These are phyloP conservation scores for Hortaea werneckii DNA, from an alignment of 2,329 filamentous ascomycete genomes.

Conservation along the genomic window DNA sequence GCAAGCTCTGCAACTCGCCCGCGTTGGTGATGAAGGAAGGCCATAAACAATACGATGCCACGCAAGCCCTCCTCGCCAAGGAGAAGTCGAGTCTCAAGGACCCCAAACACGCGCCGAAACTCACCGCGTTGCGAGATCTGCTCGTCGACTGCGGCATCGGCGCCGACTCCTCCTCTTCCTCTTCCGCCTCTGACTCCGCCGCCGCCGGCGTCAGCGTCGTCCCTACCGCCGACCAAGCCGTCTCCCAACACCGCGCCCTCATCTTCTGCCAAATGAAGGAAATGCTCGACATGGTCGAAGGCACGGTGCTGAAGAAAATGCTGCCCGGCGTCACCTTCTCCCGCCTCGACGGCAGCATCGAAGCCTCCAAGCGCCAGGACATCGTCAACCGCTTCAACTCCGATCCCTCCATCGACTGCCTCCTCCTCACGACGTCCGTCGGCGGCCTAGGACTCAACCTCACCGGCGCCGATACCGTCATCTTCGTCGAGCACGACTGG, in stretches of 20 bases:
- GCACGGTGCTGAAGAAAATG: conserved; percentile 78
- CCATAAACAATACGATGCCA: conserved; percentile 81
- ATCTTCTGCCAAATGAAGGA: conserved; percentile 99
- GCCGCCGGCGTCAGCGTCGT: conserved; percentile 31
- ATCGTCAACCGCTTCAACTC: conserved; percentile 99
- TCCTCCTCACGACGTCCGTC: conserved; percentile 88
- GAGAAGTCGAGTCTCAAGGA: conserved; percentile 78
- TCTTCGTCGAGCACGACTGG: conserved; percentile 99
- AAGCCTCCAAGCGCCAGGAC: conserved; percentile 86
- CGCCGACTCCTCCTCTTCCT: conserved; percentile 47
- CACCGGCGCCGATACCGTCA: conserved; percentile 94
- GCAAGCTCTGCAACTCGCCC: conserved; percentile 95
- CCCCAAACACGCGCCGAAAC: conserved; percentile 79
- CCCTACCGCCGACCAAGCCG: conserved; percentile 59
- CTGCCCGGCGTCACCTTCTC: conserved; percentile 89
- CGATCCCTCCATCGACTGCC: conserved; percentile 89
- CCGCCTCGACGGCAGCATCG: conserved; percentile 86
- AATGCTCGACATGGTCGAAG: conserved; percentile 98
- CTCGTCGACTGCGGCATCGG: conserved; percentile 99
- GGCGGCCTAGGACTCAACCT: conserved; percentile 90
- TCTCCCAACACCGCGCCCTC: conserved; percentile 89
- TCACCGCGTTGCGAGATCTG: conserved; percentile 79
- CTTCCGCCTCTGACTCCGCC: neutral
- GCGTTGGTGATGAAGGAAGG: conserved; percentile 92
- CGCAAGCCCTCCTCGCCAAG: conserved; percentile 67